Evolutionary conservation across 768 basidiomycete genomes (phyloP), one percentile per base, ranked within the genome.

Genomic region (Boletus pseudopeckii): DNA sequence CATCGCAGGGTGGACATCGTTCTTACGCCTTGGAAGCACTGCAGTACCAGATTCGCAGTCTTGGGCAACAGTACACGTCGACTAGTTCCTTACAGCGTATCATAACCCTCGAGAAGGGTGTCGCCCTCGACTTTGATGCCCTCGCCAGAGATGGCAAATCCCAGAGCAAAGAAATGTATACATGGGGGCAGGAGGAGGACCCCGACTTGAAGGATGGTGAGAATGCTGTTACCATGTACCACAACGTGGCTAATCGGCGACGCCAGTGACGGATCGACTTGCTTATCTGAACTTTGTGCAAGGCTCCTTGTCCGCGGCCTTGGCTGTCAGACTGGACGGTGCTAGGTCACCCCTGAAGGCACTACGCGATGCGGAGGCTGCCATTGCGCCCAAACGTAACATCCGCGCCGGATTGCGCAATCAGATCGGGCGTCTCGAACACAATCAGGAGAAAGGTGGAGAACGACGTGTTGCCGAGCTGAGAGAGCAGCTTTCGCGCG

Each of bases 81-180:
- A 82, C 86, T 0, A 76, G 77, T 2, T 86, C 88, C 4, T 68
- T 86, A 0, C 91, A 92, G 74, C 86, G 83, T 65, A 83, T 92
- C 54, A 85, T 93, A 57, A 92, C 91, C 0, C 72, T 80, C 7
- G 80, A 82, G 67, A 93, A 92, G 68, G 86, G 90, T 5, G 74
- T 92, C 15, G 83, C 86, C 18, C 77, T 93, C 59, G 88, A 90
- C 68, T 79, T 81, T 62, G 86, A 91, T 59, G 78, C 76, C 53
- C 69, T 85, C 30, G 75, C 83, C 4, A 81, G 86, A 58, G 84
- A 90, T 62, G 64, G 78, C 8, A 85, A 91, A 65, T 72, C 80
- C 1, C 83, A 85, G 65, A 89, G 88, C 77, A 92, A 92, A 71
- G 92, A 92, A 55, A 73, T 92, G 24, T 93, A 90, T 62, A 81